A percentile compares a stretch with the other conserved stretches of the same genome.
phyloP scores from a whole-genome alignment of 345 rosid species.

The Populus tremula region DNA sequence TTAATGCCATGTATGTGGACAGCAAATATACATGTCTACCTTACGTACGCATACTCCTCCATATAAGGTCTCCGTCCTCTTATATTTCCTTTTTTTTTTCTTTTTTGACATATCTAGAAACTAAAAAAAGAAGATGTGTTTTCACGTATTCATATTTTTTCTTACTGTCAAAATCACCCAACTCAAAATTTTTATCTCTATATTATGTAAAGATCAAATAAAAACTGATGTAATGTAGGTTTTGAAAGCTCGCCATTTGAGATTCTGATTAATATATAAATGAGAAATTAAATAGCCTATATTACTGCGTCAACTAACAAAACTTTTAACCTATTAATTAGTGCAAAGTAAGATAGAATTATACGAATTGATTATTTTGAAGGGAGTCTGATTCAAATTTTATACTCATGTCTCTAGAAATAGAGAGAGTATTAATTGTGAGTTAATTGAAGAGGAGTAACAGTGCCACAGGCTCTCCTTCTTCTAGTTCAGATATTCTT shows the following conservation, averaged over 20 bases:
- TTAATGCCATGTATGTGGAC: conserved; percentile 16
- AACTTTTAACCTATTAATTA: too few species aligned
- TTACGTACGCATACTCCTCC: conserved; percentile 11
- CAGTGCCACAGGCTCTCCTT: conserved; percentile 31
- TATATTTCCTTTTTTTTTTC: background rate
- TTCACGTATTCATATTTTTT: background rate
- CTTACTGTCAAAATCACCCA: background rate
- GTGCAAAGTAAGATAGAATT: background rate
- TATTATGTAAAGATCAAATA: background rate
- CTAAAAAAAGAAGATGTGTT: background rate
- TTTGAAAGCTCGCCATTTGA: background rate
- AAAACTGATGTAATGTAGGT: background rate
- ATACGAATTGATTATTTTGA: too few species aligned
- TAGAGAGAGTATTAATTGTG: background rate
- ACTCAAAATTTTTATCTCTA: background rate
- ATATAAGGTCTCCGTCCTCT: background rate
- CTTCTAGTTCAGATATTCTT: background rate
- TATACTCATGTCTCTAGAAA: too few species aligned
- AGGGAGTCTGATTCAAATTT: too few species aligned
- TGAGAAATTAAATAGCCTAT: too few species aligned
- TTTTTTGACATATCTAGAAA: background rate
- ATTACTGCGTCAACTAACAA: background rate
- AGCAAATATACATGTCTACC: conserved; percentile 36
- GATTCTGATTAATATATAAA: too few species aligned
- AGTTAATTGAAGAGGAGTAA: background rate